Conservation (phyloP, 129 eudicot species). For the Flaveria robusta region DNA sequence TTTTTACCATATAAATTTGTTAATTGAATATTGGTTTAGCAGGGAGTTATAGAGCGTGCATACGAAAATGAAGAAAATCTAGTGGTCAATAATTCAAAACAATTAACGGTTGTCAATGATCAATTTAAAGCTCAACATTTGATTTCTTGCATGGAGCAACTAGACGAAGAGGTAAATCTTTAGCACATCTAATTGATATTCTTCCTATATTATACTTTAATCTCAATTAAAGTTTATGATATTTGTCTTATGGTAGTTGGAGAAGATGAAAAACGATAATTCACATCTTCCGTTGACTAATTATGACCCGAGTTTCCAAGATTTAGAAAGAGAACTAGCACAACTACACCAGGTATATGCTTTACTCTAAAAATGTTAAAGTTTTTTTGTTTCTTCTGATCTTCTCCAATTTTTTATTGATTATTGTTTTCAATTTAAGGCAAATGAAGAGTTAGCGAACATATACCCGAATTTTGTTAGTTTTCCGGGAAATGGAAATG, state of each 20-base stretch:
- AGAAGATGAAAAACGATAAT: constrained; percentile 84
- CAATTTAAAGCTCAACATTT: constrained; percentile 52
- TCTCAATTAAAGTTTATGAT: background rate
- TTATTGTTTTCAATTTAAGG: constrained; percentile 37
- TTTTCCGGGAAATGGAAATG: constrained; percentile 63
- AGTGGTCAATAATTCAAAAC: constrained; percentile 36
- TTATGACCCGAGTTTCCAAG: constrained; percentile 51
- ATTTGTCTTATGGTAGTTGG: constrained; percentile 49
- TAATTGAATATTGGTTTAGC: constrained; percentile 11
- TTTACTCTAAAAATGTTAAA: constrained; percentile 11
- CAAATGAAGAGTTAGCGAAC: constrained; percentile 70
- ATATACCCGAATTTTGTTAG: constrained; percentile 70
- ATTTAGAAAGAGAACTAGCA: constrained; percentile 53
- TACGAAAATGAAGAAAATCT: constrained; percentile 29
- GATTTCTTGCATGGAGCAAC: constrained; percentile 73
- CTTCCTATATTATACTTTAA: background rate
- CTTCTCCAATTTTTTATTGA: constrained; percentile 3
- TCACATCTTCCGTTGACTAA: constrained; percentile 40
- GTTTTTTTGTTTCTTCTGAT: background rate
- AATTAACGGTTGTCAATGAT: constrained; percentile 39
- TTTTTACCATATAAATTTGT: constrained; percentile 6
- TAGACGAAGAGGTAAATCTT: constrained; percentile 81
- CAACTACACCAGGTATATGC: constrained; percentile 63
- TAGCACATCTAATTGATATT: constrained; percentile 14
- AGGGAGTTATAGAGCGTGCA: constrained; percentile 33